Conservation (phyloP, 148 eudicot species). For the Talinum fruticosum region DNA sequence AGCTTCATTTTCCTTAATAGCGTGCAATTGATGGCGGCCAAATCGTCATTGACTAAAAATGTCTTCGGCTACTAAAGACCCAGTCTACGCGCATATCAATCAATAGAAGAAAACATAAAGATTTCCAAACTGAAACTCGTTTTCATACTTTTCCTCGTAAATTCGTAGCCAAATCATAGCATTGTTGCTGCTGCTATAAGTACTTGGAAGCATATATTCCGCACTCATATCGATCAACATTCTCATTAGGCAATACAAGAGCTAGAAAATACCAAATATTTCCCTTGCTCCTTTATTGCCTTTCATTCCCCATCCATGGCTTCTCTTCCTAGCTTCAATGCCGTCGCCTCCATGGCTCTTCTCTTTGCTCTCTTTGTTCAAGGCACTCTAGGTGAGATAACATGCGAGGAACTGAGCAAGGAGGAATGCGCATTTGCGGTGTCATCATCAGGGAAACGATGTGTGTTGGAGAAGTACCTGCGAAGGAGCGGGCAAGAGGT, state of each 20-base stretch:
- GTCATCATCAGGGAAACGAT: constrained; percentile 58
- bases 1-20: no score
- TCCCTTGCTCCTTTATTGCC: background rate
- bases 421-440: constrained; percentile 64
- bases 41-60: background rate
- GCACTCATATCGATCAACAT: background rate
- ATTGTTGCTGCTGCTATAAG: background rate
- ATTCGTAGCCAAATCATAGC: background rate
- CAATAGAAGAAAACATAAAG: background rate
- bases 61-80: no score
- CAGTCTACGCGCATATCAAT: background rate
- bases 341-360: background rate
- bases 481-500: constrained; percentile 43
- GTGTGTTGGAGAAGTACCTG: constrained; percentile 61
- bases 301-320: background rate
- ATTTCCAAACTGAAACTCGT: background rate
- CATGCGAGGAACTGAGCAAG: constrained; percentile 56
- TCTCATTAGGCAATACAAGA: background rate
- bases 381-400: constrained; percentile 21
- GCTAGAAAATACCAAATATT: background rate
- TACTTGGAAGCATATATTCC: background rate
- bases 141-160: background rate
- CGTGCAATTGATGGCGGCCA: background rate
- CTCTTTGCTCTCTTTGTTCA: constrained; percentile 7
- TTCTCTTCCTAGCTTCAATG: background rate